Percentiles rank a stretch among this genome's conserved stretches.
phyloP scores from a whole-genome alignment of 2,329 filamentous ascomycete species.

The Lachnellula hyalina region DNA sequence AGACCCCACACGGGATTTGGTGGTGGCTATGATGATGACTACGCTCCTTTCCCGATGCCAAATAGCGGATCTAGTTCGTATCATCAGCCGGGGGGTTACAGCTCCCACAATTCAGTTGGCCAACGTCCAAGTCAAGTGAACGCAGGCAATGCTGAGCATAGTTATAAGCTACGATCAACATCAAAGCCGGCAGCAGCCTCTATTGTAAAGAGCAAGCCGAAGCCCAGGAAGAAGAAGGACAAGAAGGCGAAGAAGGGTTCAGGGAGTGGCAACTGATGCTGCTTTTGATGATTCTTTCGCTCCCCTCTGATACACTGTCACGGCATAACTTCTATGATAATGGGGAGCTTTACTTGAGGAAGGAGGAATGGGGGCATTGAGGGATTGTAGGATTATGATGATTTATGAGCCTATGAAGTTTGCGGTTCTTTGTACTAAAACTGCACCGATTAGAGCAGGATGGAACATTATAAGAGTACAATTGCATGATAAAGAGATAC shows the following conservation, averaged over 20 bases:
- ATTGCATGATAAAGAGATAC: too few relatives aligned
- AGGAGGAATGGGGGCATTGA: too few relatives aligned
- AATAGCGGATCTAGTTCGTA: not conserved
- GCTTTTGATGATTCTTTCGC: not conserved
- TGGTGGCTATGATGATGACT: not conserved
- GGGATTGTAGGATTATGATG: too few relatives aligned
- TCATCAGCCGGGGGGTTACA: not conserved
- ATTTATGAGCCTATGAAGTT: too few relatives aligned
- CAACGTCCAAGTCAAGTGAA: not conserved
- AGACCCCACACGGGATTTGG: not conserved
- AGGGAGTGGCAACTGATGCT: not conserved
- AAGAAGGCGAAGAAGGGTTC: not conserved
- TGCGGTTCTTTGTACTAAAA: too few relatives aligned
- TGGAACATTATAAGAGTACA: too few relatives aligned
- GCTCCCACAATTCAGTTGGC: not conserved
- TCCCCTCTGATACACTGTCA: too few relatives aligned
- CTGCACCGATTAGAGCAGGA: too few relatives aligned
- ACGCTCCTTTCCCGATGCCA: not conserved
- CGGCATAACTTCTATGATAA: too few relatives aligned
- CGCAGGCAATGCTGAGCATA: not conserved
- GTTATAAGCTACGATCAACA: not conserved
- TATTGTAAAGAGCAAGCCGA: not conserved
- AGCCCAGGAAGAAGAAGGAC: not conserved
- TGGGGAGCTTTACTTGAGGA: too few relatives aligned
- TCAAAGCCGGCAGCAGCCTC: not conserved